These are phyloP conservation scores for Aspergillus sclerotiicarbonarius DNA, from an alignment of 495 filamentous ascomycete species.

Conservation along the genomic window DNA sequence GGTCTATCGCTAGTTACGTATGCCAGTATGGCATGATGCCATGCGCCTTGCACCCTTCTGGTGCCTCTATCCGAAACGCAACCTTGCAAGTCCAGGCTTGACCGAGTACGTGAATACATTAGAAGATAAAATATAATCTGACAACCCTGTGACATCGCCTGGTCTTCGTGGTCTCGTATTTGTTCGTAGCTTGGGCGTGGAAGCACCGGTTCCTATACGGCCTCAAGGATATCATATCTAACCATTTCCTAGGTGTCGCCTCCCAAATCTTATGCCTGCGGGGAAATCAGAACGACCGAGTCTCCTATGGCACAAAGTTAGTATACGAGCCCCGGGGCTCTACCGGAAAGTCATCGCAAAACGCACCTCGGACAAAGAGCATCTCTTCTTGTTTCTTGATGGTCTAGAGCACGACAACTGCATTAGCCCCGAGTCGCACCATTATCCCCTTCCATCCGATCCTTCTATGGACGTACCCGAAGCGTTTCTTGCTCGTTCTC, in stretches of 20 bases:
- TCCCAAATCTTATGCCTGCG: constrained; percentile 51
- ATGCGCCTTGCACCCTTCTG: not conserved
- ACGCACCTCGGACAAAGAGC: constrained; percentile 95
- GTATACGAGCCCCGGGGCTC: not conserved
- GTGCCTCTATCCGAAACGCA: not conserved
- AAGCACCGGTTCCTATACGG: not conserved
- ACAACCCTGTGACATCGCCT: constrained; percentile 17
- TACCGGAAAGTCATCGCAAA: not conserved
- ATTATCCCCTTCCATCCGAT: not conserved
- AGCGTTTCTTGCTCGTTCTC: constrained; percentile 80
- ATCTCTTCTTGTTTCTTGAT: constrained; percentile 96
- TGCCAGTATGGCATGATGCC: constrained; percentile 2
- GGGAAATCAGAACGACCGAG: constrained; percentile 94
- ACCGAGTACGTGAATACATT: not conserved
- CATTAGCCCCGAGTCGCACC: constrained; percentile 12
- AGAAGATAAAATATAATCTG: not conserved
- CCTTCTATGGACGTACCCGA: constrained; percentile 46
- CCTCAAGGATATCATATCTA: constrained; percentile 9
- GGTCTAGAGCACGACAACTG: constrained; percentile 54
- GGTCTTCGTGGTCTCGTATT: constrained; percentile 33
- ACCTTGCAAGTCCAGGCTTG: not conserved
- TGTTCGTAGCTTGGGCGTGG: constrained; percentile 14
- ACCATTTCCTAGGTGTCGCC: constrained; percentile 7
- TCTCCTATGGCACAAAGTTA: constrained; percentile 60
- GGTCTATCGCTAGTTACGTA: not conserved